These are phyloP conservation scores for Cladosporium sp. DNA, from an alignment of 2,329 filamentous ascomycete species.

Conservation along the genomic window DNA sequence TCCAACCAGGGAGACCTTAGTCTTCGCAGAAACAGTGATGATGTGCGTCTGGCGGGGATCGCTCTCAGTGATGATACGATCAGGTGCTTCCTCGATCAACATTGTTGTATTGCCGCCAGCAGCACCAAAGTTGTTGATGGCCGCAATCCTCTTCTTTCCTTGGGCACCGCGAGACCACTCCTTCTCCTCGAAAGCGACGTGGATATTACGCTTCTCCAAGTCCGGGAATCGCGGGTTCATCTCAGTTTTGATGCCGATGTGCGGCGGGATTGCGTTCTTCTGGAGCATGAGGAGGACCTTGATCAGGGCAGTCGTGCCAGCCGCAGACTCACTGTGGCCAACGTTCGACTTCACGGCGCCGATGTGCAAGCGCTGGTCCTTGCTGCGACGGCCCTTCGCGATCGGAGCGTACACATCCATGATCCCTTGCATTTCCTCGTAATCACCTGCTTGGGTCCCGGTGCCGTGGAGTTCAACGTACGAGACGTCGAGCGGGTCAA, in stretches of 20 bases:
- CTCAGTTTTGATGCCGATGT: slow-evolving; percentile 65
- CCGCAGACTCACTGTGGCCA: slow-evolving; percentile 32
- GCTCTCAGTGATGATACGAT: slow-evolving; percentile 28
- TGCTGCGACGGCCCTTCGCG: slow-evolving; percentile 11
- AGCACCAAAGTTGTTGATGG: slow-evolving; percentile 69
- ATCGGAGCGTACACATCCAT: slow-evolving; percentile 25
- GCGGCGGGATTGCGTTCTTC: slow-evolving; percentile 63
- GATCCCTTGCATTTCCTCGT: slow-evolving; percentile 32
- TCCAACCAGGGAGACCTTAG: slow-evolving; percentile 45
- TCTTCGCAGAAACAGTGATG: slow-evolving; percentile 62
- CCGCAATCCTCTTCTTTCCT: slow-evolving; percentile 39
- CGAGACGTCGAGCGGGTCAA: slow-evolving; percentile 27
- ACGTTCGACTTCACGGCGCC: slow-evolving; percentile 34
- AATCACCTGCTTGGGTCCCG: slow-evolving; percentile 38
- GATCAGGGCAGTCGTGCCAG: slow-evolving; percentile 55
- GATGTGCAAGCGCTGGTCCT: slow-evolving; percentile 25
- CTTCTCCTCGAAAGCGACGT: slow-evolving; percentile 57
- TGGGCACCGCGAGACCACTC: slow-evolving; percentile 34
- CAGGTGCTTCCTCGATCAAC: slow-evolving; percentile 60
- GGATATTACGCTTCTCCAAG: slow-evolving; percentile 57
- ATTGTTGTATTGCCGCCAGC: slow-evolving; percentile 71
- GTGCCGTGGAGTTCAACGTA: slow-evolving; percentile 39
- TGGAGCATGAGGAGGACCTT: slow-evolving; percentile 67
- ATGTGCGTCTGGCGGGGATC: slow-evolving; percentile 60
- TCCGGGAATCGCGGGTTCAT: slow-evolving; percentile 65